phyloP scores from a whole-genome alignment of 2,329 filamentous ascomycete species.

The Sphaerulina musiva region DNA sequence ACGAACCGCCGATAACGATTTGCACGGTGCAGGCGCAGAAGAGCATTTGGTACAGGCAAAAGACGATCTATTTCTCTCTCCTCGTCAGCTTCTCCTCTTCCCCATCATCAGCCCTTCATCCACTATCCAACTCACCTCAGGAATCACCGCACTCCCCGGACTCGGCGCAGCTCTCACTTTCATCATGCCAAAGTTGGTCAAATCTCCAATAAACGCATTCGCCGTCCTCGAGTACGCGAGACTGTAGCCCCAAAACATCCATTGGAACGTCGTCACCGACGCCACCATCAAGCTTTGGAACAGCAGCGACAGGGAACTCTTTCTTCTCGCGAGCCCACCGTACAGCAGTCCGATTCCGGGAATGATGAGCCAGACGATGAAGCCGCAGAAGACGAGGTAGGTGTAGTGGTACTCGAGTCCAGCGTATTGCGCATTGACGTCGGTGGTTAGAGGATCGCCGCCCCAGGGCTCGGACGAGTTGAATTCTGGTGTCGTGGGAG shows the following conservation, averaged over 20 bases:
- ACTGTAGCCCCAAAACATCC: conserved; percentile 60
- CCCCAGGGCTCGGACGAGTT: conserved; percentile 45
- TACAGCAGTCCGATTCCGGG: conserved; percentile 61
- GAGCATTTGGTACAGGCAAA: conserved; percentile 59
- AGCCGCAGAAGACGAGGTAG: conserved; percentile 53
- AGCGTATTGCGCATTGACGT: conserved; percentile 54
- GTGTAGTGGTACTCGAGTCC: conserved; percentile 57
- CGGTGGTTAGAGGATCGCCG: conserved; percentile 47
- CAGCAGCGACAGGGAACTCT: conserved; percentile 55
- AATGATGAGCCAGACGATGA: conserved; percentile 61
- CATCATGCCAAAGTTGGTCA: conserved; percentile 56
- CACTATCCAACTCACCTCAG: conserved; percentile 39
- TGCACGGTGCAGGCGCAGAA: conserved; percentile 58
- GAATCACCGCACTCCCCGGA: conserved; percentile 50
- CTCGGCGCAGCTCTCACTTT: conserved; percentile 56
- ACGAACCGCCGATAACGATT: conserved; percentile 59
- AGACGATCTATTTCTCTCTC: conserved; percentile 44
- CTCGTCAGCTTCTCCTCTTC: background rate
- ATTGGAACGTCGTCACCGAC: conserved; percentile 53
- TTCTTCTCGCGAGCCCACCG: conserved; percentile 56
- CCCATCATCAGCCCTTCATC: background rate
- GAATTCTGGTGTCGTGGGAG: conserved; percentile 32
- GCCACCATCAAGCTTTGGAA: conserved; percentile 57
- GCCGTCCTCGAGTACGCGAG: conserved; percentile 56
- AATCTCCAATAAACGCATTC: conserved; percentile 56